Base-by-base conservation (phyloP, 176 grass and related monocot genomes). In the Carex littledalei region DNA sequence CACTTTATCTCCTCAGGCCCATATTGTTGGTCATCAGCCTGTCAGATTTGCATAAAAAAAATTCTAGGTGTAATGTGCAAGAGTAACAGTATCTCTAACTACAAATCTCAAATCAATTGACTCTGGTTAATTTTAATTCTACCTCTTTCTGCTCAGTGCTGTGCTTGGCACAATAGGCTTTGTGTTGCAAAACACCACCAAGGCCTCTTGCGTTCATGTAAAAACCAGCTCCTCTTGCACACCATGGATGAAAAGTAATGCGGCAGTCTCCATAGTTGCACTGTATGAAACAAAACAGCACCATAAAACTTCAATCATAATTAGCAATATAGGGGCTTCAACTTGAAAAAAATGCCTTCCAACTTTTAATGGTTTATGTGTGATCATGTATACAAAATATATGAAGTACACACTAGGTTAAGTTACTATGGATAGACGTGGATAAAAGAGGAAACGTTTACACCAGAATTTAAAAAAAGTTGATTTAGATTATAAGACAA, bases 161-260 rank as follows among this genome's bases (percentile, higher is more conserved):
- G 82, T 99, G 96, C 75, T 88, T 92, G 35, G 67, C 80, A 84
- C 96, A 99, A 78, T 99, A 99, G 55, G 96, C 96, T 80, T 88
- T 99, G 81, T 95, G 90, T 55, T 99, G 72, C 66, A 63, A 58
- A 45, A 52, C 78, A 81, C 60, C 84, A 85, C 87, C 85, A 24
- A 79, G 87, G 52, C 88, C 87, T 82, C 91, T 99, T 78, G 86
- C 87, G 81, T 99, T 95, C 93, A 99, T 92, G 84, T 99, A 95
- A 86, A 99, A 94, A 63, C 96, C 93, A 87, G 96, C 86, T 15
- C 69, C 82, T 88, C 88, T 93, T 84, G 88, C 96, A 87, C 96
- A 99, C 54, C 78, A 92, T 84, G 96, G 91, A 88, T 99, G 96
- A 86, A 99, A 99, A 84, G 91, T 90, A 31, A 82, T 81, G 55